phyloP scores from a whole-genome alignment of 345 rosid species.

The Salix suchowensis region DNA sequence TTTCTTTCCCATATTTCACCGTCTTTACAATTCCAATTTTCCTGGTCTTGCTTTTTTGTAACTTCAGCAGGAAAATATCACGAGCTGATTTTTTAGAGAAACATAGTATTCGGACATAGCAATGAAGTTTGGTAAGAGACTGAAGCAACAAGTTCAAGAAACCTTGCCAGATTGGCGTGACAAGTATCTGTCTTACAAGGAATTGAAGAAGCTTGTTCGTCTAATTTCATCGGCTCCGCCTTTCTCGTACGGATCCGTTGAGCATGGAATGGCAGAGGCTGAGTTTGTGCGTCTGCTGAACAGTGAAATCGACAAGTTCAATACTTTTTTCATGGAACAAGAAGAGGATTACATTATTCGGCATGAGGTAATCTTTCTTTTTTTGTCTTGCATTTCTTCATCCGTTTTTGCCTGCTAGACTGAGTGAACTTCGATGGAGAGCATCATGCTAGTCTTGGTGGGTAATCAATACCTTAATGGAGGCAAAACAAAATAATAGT shows the following conservation, averaged over 20 bases:
- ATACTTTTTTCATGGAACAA: conserved; percentile 71
- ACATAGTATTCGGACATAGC: background rate
- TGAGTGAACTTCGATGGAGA: background rate
- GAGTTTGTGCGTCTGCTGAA: conserved; percentile 57
- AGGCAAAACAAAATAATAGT: background rate
- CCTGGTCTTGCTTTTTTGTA: background rate
- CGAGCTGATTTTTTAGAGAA: background rate
- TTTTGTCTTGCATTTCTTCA: background rate
- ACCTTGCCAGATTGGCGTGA: conserved; percentile 77
- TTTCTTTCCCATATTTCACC: background rate
- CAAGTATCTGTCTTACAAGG: conserved; percentile 70
- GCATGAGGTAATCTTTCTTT: conserved; percentile 43
- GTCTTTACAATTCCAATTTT: background rate
- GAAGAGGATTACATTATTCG: conserved; percentile 89
- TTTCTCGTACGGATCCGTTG: background rate
- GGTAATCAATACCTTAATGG: background rate
- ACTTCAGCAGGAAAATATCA: background rate
- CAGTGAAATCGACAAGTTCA: conserved; percentile 81
- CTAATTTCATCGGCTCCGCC: conserved; percentile 39
- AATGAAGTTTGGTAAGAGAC: conserved; percentile 89
- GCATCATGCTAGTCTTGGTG: background rate
- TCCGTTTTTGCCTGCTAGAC: background rate
- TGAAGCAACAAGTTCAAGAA: conserved; percentile 71
- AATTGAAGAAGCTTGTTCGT: conserved; percentile 67
- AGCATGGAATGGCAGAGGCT: conserved; percentile 38